Conservation (phyloP, 441 rosid genomes). For the Gossypium aridum region DNA sequence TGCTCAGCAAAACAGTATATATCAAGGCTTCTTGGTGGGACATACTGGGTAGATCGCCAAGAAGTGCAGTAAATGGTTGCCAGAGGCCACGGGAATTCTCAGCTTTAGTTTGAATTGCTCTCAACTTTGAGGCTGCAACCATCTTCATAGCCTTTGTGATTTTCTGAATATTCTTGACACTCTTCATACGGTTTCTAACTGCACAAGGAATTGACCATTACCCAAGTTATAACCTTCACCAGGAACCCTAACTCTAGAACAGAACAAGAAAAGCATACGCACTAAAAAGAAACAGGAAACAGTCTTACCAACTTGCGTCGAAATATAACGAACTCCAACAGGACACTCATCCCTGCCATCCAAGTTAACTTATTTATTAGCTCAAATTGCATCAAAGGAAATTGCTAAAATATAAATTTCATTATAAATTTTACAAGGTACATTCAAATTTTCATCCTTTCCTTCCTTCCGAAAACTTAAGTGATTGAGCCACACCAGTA, state of each 20-base stretch:
- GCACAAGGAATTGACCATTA: conserved; percentile 21
- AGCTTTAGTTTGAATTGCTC: conserved; percentile 70
- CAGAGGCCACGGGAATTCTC: conserved; percentile 95
- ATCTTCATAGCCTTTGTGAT: conserved; percentile 99
- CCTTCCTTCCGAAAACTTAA: background rate
- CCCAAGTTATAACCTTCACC: background rate
- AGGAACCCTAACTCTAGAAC: background rate
- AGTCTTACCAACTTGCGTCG: conserved; percentile 79
- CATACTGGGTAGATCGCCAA: background rate
- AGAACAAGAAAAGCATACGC: background rate
- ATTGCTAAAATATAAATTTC: background rate
- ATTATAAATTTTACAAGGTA: background rate
- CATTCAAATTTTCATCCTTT: background rate
- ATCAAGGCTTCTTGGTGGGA: conserved; percentile 1
- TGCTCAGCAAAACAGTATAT: background rate
- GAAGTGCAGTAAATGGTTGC: conserved; percentile 66
- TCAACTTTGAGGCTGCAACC: conserved; percentile 98
- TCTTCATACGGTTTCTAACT: conserved; percentile 97
- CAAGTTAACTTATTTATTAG: conserved; percentile 9
- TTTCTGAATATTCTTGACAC: conserved; percentile 92
- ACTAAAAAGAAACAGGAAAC: background rate
- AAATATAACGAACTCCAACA: conserved; percentile 65
- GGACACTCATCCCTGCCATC: conserved; percentile 68
- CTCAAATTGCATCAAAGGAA: background rate
- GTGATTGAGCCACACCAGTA: background rate